Evolutionary conservation across 1,284 basidiomycete genomes (phyloP), one percentile per base, ranked within the genome.

Genomic region (Golubevia sp.): DNA sequence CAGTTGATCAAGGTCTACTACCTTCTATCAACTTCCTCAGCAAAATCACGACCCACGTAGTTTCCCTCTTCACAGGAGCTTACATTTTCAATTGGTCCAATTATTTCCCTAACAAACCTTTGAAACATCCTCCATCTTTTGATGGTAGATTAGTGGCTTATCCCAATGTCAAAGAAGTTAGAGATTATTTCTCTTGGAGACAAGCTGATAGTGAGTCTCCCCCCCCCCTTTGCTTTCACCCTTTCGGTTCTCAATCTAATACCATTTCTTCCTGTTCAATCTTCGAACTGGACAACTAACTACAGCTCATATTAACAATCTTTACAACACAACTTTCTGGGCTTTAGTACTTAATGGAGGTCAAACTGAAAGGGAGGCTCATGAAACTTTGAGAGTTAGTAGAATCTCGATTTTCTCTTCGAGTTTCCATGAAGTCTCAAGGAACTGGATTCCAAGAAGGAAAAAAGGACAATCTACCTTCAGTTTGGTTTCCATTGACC

Each of bases 281-380:
- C 15, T 49, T n/a, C n/a, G n/a, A n/a, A 44, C 25, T 49, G 20
- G 20, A 5, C 8, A 20, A 34, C n/a, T 49, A 24, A 30, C 27
- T 34, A 5, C 76, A 97, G 94, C 97, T 0, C 97, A 99, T 83
- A 92, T 99, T 84, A 99, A 99, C 84, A 99, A 98, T 80, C 86
- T 99, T 23, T 96, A 99, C 86, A 99, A 99, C 77, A 98, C 97
- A 0, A 87, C 87, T 0, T 99, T 98, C 83, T 99, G 96, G 97
- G 91, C 94, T 0, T 87, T 99, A 7, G 90, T 98, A 0, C 89
- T 92, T 50, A 87, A 91, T 73, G 92, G 90, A 6, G 91, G 90
- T 0, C 86, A 91, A 78, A 90, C 89, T 0, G 90, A 91, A 0
- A 87, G 89, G 2, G 88, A 97, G 70, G 95, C 95, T 0, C 93